Evolutionary conservation across 306 rosid genomes (phyloP).

Genomic region (Begonia peltatifolia): DNA sequence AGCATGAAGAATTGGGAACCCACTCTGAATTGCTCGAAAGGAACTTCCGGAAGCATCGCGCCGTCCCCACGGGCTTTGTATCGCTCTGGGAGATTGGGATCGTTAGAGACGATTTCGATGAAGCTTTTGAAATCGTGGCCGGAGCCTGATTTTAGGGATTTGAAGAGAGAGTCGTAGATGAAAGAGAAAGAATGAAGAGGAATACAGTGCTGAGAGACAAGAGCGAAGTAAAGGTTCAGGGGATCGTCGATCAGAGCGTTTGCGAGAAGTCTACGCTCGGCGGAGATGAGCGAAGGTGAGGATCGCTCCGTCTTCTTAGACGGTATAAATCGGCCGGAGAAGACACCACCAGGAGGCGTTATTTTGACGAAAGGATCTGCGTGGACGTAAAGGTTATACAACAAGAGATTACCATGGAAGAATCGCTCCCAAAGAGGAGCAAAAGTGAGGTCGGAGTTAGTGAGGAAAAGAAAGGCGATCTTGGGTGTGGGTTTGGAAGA

Average conservation of each 20-base stretch:
- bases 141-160: not conserved
- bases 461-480: slow-evolving; percentile 62
- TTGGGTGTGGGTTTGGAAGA: slow-evolving; percentile 31
- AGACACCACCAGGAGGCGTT: slow-evolving; percentile 30
- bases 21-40: slow-evolving; percentile 31
- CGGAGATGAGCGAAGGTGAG: slow-evolving; percentile 40
- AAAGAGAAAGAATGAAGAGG: slow-evolving; percentile 40
- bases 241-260: slow-evolving; percentile 41
- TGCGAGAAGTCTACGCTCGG: slow-evolving; percentile 43
- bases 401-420: slow-evolving; percentile 22
- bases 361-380: slow-evolving; percentile 36
- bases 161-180: slow-evolving; percentile 23
- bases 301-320: slow-evolving; percentile 33
- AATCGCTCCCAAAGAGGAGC: slow-evolving; percentile 45
- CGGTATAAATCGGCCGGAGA: slow-evolving; percentile 29
- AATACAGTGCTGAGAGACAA: slow-evolving; percentile 44
- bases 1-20: slow-evolving; percentile 50
- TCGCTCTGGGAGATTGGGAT: slow-evolving; percentile 27
- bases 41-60: slow-evolving; percentile 43
- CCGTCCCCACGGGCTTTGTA: slow-evolving; percentile 33
- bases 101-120: slow-evolving; percentile 47
- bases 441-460: slow-evolving; percentile 44
- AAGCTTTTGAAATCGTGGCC: slow-evolving; percentile 11
- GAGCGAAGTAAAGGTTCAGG: slow-evolving; percentile 29
- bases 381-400: slow-evolving; percentile 56